A percentile compares a stretch with the other conserved stretches of the same genome.
phyloP scores from a whole-genome alignment of 1,284 basidiomycete genomes.

The Tausonia pullulans region DNA sequence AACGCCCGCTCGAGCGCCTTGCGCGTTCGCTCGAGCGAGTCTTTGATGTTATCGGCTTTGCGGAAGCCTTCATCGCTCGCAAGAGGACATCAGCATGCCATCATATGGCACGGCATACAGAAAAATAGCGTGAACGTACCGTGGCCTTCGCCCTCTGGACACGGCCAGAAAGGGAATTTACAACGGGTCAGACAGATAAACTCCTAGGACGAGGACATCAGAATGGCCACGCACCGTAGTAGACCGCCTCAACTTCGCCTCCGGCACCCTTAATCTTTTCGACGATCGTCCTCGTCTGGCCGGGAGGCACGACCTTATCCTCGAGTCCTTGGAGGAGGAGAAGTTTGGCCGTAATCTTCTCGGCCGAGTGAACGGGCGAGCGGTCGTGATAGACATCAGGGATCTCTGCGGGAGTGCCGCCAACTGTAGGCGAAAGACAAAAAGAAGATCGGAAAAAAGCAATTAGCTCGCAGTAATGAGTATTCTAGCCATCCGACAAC shows the following conservation, averaged over 20 bases:
- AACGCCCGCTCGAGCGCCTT: background rate
- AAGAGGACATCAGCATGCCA: too few species aligned
- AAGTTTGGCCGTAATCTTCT: conserved; percentile 29
- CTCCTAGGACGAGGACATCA: too few species aligned
- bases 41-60: conserved; percentile 21
- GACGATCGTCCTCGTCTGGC: conserved; percentile 25
- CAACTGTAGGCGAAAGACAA: conserved; percentile 21
- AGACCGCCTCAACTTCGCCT: conserved; percentile 21
- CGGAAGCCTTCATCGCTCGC: background rate
- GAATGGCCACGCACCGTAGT: conserved; percentile 14
- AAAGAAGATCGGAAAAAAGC: background rate
- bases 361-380: conserved; percentile 29
- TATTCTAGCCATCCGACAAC: background rate
- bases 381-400: conserved; percentile 32
- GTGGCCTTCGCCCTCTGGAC: conserved; percentile 19
- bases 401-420: conserved; percentile 29
- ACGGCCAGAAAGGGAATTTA: background rate
- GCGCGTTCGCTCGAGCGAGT: conserved; percentile 13
- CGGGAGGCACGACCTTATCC: conserved; percentile 23
- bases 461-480: background rate
- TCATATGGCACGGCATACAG: background rate
- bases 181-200: too few species aligned
- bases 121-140: conserved; percentile 1
- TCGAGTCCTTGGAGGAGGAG: conserved; percentile 29
- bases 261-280: conserved; percentile 19